These are phyloP conservation scores for Ailanthus altissimus DNA, from an alignment of 345 rosid species.

Conservation along the genomic window DNA sequence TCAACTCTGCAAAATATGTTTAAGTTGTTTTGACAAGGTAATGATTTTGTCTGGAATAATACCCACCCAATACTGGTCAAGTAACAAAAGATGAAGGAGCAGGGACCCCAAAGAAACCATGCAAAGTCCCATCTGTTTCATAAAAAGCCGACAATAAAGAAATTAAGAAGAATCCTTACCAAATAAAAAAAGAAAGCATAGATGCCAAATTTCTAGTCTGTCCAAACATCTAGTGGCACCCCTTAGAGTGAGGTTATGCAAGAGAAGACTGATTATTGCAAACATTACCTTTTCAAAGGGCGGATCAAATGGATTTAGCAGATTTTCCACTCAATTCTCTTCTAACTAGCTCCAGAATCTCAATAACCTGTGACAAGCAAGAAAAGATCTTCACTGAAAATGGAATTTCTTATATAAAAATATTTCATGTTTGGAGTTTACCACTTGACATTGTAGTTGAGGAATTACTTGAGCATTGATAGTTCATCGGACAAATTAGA, in stretches of 20 bases:
- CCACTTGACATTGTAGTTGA: neutral
- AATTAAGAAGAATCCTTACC: neutral
- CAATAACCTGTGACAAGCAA: conserved; percentile 62
- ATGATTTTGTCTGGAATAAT: neutral
- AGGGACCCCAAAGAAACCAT: neutral
- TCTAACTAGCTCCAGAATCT: conserved; percentile 76
- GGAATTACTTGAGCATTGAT: neutral
- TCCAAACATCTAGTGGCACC: no score
- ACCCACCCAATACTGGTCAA: neutral
- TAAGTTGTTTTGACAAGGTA: neutral
- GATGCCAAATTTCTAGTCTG: no score
- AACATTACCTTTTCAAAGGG: conserved; percentile 25
- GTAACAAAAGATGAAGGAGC: neutral
- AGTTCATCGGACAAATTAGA: neutral
- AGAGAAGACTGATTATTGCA: conserved; percentile 2
- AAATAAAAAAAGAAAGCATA: neutral
- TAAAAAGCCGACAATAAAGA: neutral
- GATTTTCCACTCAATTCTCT: conserved; percentile 77
- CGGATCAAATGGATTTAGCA: conserved; percentile 37
- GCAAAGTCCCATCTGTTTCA: conserved; percentile 20
- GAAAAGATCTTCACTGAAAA: neutral
- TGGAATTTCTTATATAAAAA: neutral
- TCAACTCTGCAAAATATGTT: conserved; percentile 7
- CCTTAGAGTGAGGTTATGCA: neutral
- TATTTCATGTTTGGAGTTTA: neutral